These are phyloP conservation scores for Clathrospora elynae DNA, from an alignment of 2,329 filamentous ascomycete species.

Conservation along the genomic window DNA sequence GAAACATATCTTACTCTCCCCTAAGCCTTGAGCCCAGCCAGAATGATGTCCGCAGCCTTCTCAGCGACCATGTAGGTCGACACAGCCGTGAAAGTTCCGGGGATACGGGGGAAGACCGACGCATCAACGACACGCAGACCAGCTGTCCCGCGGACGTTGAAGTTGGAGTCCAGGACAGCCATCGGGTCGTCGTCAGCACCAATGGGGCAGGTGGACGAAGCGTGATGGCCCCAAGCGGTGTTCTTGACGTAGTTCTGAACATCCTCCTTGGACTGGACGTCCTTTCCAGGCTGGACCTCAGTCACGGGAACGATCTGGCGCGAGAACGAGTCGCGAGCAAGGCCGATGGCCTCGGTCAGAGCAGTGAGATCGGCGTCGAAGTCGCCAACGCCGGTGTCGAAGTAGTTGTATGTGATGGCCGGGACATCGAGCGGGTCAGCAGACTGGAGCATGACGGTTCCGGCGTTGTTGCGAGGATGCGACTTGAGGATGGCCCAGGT, in stretches of 20 bases:
- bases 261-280: constrained; percentile 47
- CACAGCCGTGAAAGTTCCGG: constrained; percentile 60
- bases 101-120: constrained; percentile 43
- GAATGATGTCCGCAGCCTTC: constrained; percentile 67
- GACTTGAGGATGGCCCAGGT: constrained; percentile 64
- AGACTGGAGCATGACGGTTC: constrained; percentile 65
- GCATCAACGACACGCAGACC: constrained; percentile 57
- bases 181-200: constrained; percentile 54
- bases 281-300: constrained; percentile 56
- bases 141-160: constrained; percentile 58
- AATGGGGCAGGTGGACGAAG: constrained; percentile 63
- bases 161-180: constrained; percentile 60
- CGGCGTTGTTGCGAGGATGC: constrained; percentile 65
- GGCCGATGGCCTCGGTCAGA: constrained; percentile 59
- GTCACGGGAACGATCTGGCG: constrained; percentile 44
- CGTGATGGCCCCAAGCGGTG: constrained; percentile 58
- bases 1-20: not conserved
- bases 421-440: constrained; percentile 68
- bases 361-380: constrained; percentile 62
- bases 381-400: constrained; percentile 61
- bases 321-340: constrained; percentile 54
- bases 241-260: constrained; percentile 39
- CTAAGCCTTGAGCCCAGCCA: constrained; percentile 19
- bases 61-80: constrained; percentile 64
- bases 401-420: constrained; percentile 56